Base-by-base conservation (phyloP, 768 basidiomycete genomes). In the Tubosaeta brunneosetosa region DNA sequence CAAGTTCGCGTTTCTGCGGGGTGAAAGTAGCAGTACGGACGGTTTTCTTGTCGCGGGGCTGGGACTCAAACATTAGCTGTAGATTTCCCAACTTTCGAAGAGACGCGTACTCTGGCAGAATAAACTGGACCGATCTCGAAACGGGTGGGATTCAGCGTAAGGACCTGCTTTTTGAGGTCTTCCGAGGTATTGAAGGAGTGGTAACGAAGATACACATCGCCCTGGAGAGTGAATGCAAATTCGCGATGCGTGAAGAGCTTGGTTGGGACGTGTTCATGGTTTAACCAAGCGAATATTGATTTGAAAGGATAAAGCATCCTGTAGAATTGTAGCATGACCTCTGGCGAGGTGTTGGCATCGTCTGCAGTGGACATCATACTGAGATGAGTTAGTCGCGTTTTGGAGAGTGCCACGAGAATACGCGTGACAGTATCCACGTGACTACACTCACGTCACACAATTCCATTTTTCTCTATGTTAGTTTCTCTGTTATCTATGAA, bases 81-180 rank as follows among this genome's bases (percentile, higher is more conserved):
- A 36, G 25, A 29, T 32, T 6, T 44, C 32, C 42, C 43, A 31
- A 25, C 27, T 4, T 19, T 12, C 13, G 32, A n/a, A 38, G 17
- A 49, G 27, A 27, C n/a, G 79, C 88, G 53, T 62, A 94, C 94
- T 67, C 85, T 76, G 4, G 84, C 87, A 49, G 83, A 86, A 69
- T 98, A 99, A 32, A 97, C 81, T 1, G 97, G 92, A 2, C 97
- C 97, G 46, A 99, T 94, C 71, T 99, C 97, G 60, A 98, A 99
- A 59, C 97, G 88, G 34, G 86, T 84, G 0, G 97, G 97, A 58
- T 90, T 94, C 50, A 91, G 75, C 33, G 84, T 71, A 55, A 90
- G 80, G 6, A 94, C 82, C 68, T 95, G 87, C 59, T 88, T 88
- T 72, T 97, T 95, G 65, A 98, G 82, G 49, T 98, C 97, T 2